Evolutionary conservation across 768 basidiomycete species (phyloP).

Genomic region (Phaeotremella skinneri): DNA sequence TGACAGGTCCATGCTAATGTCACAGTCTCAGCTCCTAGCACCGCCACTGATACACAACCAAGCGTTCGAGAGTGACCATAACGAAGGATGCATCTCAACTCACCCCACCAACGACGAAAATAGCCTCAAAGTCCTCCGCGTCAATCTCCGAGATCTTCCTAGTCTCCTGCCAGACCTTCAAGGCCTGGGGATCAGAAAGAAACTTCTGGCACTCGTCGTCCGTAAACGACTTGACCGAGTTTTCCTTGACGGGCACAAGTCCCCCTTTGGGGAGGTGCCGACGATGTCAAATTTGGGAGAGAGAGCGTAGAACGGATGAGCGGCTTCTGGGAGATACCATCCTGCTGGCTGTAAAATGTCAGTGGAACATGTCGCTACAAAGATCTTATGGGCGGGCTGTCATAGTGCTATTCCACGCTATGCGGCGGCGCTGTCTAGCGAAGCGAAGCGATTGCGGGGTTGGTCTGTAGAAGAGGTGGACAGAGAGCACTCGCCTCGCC

Average conservation of each 20-base stretch:
- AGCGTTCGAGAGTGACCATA: neutral
- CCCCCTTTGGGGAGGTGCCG: slow-evolving; percentile 65
- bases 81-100: slow-evolving; percentile 9
- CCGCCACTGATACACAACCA: too few species aligned
- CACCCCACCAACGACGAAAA: slow-evolving; percentile 73
- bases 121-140: slow-evolving; percentile 63
- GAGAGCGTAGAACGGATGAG: slow-evolving; percentile 67
- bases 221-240: slow-evolving; percentile 56
- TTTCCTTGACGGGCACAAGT: slow-evolving; percentile 66
- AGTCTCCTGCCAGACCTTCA: slow-evolving; percentile 59
- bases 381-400: too few species aligned
- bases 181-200: slow-evolving; percentile 60
- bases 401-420: too few species aligned
- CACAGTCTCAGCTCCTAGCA: slow-evolving; percentile 6
- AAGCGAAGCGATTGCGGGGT: too few species aligned
- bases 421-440: too few species aligned
- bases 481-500: slow-evolving; percentile 28
- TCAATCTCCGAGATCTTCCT: slow-evolving; percentile 65
- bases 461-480: neutral
- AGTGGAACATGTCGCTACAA: too few species aligned
- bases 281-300: slow-evolving; percentile 59
- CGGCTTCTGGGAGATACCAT: slow-evolving; percentile 74
- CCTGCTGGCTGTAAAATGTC: slow-evolving; percentile 56
- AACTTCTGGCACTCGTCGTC: slow-evolving; percentile 63
- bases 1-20: slow-evolving; percentile 64